Evolutionary conservation across 2,329 filamentous ascomycete genomes (phyloP), one percentile per base, ranked within the genome.

Genomic region (Dothideomycetes sp.): DNA sequence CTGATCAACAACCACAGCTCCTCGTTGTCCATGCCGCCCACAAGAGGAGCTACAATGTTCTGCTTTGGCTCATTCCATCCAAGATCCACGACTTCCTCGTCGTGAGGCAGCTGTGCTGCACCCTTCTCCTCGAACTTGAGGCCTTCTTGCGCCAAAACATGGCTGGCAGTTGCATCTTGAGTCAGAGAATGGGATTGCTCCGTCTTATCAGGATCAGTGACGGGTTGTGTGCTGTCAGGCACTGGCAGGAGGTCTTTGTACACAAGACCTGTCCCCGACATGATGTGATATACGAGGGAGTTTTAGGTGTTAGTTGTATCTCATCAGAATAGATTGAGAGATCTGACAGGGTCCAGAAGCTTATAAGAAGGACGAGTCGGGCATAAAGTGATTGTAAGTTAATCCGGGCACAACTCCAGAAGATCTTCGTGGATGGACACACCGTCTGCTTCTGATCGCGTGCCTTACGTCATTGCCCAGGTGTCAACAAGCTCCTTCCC

Each of bases 1-100:
- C 83, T 68, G 19, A 84, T 63, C 14, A 87, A 62, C 36, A 83
- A 63, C 79, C 81, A 87, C 0, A 86, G 59, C 45, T 86, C 77
- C 30, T 87, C 80, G 46, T 87, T 87, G 10, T 68, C 66, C 43
- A 87, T 56, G 0, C 81, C 79, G 1, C 78, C 76, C 0, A 85
- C 75, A 9, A 87, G 63, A 0, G 75, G 77, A 19, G 61, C 63
- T 0, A 72, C 60, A 24, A 81, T 70, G n/a, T 67, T 53, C 19
- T 71, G 60, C 38, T 73, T 67, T 19, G 68, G 63, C 43, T 79
- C 69, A 45, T 80, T 75, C 81, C 81, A 84, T n/a, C 81, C 81
- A 14, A 84, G 56, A 49, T 84, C 70, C 34, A 70, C 69, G 3
- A 81, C 77, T 43, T 81, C 77, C 27, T 65, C 52, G 12, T 54